Evolutionary conservation across 2,329 filamentous ascomycete species (phyloP).

Genomic region (Alternaria sp.): DNA sequence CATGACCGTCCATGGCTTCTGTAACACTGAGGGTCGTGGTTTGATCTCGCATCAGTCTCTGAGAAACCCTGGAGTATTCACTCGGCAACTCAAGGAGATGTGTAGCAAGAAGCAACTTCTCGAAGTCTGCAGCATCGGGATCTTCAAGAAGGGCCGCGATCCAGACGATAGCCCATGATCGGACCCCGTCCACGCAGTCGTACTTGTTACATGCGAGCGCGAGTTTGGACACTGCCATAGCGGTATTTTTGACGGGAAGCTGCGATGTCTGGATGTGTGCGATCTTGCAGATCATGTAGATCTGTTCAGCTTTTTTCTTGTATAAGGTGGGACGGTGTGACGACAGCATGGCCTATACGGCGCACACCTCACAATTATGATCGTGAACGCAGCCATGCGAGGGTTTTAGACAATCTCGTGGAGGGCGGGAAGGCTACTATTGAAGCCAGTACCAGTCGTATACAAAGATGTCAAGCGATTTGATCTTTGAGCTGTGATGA

Average conservation of each 20-base stretch:
- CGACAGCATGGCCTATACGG: too few species aligned
- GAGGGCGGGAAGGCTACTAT: too few species aligned
- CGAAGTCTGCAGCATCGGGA: not conserved
- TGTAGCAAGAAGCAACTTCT: slow-evolving; percentile 1
- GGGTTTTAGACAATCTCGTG: too few species aligned
- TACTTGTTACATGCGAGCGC: slow-evolving; percentile 36
- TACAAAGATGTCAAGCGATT: too few species aligned
- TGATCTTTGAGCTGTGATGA: not conserved
- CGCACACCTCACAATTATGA: too few species aligned
- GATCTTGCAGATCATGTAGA: not conserved
- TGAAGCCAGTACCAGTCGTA: too few species aligned
- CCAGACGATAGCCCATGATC: slow-evolving; percentile 19
- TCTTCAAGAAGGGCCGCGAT: not conserved
- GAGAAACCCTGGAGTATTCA: slow-evolving; percentile 2
- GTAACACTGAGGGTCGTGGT: not conserved
- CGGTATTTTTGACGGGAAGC: too few species aligned
- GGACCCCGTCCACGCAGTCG: slow-evolving; percentile 21
- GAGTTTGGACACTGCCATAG: slow-evolving; percentile 22
- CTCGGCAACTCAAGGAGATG: slow-evolving; percentile 16
- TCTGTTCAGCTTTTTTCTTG: too few species aligned
- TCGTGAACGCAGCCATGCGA: too few species aligned
- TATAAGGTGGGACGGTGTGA: too few species aligned
- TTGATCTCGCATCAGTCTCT: not conserved
- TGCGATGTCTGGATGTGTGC: slow-evolving; percentile 16
- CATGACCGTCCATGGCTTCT: not conserved